These are phyloP conservation scores for Arxiozyma slooffiae DNA, from an alignment of 1,139 yeast genomes.

Conservation along the genomic window DNA sequence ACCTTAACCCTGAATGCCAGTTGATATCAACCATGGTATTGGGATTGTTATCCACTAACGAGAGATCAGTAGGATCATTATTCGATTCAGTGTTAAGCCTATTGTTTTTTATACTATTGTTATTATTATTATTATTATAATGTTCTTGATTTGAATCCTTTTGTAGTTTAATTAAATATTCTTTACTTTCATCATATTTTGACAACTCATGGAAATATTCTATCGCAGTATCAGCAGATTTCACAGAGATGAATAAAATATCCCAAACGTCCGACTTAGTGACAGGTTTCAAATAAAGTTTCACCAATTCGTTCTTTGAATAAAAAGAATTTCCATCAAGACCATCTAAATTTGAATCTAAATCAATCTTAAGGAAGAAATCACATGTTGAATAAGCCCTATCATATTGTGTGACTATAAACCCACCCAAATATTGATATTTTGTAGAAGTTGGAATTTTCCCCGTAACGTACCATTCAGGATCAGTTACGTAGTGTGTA, in stretches of 20 bases:
- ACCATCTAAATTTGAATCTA: neutral
- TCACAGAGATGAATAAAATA: neutral
- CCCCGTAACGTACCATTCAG: neutral
- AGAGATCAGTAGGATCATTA: neutral
- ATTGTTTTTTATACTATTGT: neutral
- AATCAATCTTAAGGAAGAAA: neutral
- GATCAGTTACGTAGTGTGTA: neutral
- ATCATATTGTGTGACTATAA: neutral
- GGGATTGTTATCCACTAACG: neutral
- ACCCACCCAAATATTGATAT: neutral
- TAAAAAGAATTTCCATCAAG: neutral
- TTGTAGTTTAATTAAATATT: neutral
- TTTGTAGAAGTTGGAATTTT: neutral
- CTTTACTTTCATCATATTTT: neutral
- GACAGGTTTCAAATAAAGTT: neutral
- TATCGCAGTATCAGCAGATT: neutral
- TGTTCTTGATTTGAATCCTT: neutral
- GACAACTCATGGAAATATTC: neutral
- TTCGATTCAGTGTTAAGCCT: neutral
- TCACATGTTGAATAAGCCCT: neutral
- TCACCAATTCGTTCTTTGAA: neutral
- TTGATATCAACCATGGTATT: slow-evolving; percentile 2
- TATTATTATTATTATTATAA: too few species aligned
- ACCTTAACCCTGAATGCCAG: slow-evolving; percentile 18
- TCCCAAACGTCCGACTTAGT: neutral